These are phyloP conservation scores for Penicillium desertorum DNA, from an alignment of 495 filamentous ascomycete genomes.

Conservation along the genomic window DNA sequence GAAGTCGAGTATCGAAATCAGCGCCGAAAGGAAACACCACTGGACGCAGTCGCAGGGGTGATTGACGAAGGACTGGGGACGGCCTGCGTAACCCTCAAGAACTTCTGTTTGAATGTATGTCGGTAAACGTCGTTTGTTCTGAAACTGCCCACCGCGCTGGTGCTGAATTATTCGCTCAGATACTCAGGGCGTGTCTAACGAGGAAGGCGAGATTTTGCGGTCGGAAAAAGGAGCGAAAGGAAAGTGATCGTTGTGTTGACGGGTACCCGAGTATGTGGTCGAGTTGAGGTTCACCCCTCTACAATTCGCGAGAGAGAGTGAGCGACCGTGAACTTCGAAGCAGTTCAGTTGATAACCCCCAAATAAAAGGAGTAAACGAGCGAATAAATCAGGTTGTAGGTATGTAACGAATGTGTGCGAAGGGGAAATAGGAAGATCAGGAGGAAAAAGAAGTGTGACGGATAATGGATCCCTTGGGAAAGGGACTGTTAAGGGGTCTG, in stretches of 20 bases:
- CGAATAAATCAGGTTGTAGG: conserved; percentile 2
- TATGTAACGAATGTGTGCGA: conserved; percentile 9
- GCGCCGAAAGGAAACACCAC: conserved; percentile 17
- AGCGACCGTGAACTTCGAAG: conserved; percentile 2
- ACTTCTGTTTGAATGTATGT: conserved; percentile 17
- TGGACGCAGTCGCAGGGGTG: conserved; percentile 28
- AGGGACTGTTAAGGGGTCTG: conserved; percentile 22
- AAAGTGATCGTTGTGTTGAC: conserved; percentile 13
- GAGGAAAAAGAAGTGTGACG: conserved; percentile 12
- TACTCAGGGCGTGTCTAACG: not conserved
- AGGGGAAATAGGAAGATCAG: conserved; percentile 8
- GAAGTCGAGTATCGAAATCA: conserved; percentile 10
- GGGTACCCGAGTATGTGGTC: not conserved
- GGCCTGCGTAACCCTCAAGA: conserved; percentile 48
- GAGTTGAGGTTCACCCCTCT: conserved; percentile 7
- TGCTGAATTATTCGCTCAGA: conserved; percentile 1
- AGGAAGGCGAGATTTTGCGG: not conserved
- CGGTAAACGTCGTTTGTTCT: conserved; percentile 12
- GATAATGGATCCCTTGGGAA: conserved; percentile 18
- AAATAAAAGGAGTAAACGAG: conserved; percentile 6
- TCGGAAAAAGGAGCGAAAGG: not conserved
- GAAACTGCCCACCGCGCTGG: conserved; percentile 1
- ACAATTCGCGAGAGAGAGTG: conserved; percentile 2
- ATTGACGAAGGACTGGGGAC: conserved; percentile 40
- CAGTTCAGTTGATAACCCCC: not conserved